phyloP scores from a whole-genome alignment of 179 eudicot genomes.

The Dionaea muscipula region DNA sequence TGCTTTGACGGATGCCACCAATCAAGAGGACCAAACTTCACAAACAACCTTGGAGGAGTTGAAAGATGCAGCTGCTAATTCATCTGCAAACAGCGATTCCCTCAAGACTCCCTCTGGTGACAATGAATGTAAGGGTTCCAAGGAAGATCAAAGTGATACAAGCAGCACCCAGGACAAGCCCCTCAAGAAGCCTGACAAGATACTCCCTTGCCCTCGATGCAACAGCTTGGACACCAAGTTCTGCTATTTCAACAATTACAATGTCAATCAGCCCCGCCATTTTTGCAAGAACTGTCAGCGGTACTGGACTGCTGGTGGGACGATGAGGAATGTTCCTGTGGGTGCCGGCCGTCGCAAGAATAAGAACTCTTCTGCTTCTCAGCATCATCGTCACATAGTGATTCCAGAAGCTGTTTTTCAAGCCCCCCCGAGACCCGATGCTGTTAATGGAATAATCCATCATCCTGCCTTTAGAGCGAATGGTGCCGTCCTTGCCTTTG shows the following conservation, averaged over 20 bases:
- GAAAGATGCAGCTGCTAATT: slow-evolving; percentile 11
- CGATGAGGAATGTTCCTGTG: slow-evolving; percentile 58
- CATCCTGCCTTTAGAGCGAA: slow-evolving; percentile 17
- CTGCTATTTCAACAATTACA: slow-evolving; percentile 65
- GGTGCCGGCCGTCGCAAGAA: slow-evolving; percentile 59
- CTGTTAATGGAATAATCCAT: slow-evolving; percentile 18
- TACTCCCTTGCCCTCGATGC: slow-evolving; percentile 57
- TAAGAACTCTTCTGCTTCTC: slow-evolving; percentile 23
- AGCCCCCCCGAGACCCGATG: slow-evolving; percentile 11
- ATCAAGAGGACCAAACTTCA: slow-evolving; percentile 16
- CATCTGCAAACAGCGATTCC: slow-evolving; percentile 18
- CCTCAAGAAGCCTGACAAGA: slow-evolving; percentile 49
- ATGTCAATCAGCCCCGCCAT: slow-evolving; percentile 58
- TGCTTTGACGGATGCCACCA: slow-evolving; percentile 10
- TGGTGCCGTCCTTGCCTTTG: slow-evolving; percentile 38
- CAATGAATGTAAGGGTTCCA: slow-evolving; percentile 14
- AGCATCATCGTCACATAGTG: slow-evolving; percentile 19
- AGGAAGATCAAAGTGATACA: slow-evolving; percentile 20
- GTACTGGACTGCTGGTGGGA: slow-evolving; percentile 66
- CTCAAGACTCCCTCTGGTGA: slow-evolving; percentile 15
- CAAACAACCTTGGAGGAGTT: slow-evolving; percentile 11
- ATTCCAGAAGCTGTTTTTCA: slow-evolving; percentile 18
- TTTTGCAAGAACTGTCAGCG: slow-evolving; percentile 62
- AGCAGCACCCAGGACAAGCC: slow-evolving; percentile 23
- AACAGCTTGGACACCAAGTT: slow-evolving; percentile 63